Base-by-base conservation (phyloP, 2,329 filamentous ascomycete genomes). In the Stachybotrys chartarum region DNA sequence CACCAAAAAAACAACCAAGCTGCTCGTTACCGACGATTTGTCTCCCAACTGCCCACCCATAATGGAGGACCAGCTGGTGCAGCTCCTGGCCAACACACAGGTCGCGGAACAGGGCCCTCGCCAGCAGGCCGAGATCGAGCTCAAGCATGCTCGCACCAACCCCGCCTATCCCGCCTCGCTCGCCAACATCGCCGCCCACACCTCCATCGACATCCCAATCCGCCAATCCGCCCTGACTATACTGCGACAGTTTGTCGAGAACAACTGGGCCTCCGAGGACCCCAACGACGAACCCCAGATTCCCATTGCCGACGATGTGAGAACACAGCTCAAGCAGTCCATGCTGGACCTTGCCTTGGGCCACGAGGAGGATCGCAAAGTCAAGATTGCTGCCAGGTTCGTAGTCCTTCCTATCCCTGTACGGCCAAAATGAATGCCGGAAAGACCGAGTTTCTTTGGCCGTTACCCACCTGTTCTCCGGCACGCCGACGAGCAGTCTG, bases 61-160 rank as follows among this genome's bases (percentile, higher is more conserved):
- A 65, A 96, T 96, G 91, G 92, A 96, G 82, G 87, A 95, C 75
- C 87, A 96, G 78, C 84, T 99, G 72, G 86, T 94, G 65, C 86
- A 87, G 72, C 82, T 97, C 70, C 86, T 99, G 61, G 84, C 87
- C 66, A 90, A 91, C 73, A 96, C 92, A 52, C 91, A 96, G 76
- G 86, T 86, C 60, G 67, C 88, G 58, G 83, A 86, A 57, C 86
- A 93, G 70, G 85, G 76, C 55, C 86, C 88, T 56, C 87, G 93
- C 71, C 91, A 90, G 70, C 85, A 89, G 70, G 94, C 94, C 64
- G 94, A 99, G 75, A 79, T 87, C 67, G 88, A 91, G 65, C 82
- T 97, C 53, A 84, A 85, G 69, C 83, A 83, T 60, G 83, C 89
- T 60, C 86, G 88, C 68, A 71, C 79, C 58, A 83, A 83, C 68